Evolutionary conservation across 1,139 yeast genomes (phyloP).

Genomic region (Kurtzmaniella quercitrusa): DNA sequence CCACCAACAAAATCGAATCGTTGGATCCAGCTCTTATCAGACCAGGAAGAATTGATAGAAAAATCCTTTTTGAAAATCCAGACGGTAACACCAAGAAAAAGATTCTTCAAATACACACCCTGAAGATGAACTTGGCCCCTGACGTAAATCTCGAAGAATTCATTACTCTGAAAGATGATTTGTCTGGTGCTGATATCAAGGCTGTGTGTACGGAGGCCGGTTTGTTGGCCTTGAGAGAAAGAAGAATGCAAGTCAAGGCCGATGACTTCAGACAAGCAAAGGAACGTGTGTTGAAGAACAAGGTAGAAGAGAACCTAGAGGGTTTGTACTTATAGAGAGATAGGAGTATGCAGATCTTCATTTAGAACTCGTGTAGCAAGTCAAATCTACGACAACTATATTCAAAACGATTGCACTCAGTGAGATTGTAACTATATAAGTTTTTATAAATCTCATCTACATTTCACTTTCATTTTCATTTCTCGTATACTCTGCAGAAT

Average conservation of each 20-base stretch:
- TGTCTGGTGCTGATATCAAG: constrained; percentile 97
- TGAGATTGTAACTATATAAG: no score
- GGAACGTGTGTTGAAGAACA: constrained; percentile 95
- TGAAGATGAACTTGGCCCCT: constrained; percentile 84
- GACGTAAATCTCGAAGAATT: constrained; percentile 90
- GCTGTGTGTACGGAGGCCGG: constrained; percentile 99
- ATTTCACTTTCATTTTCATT: neutral
- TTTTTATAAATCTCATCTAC: no score
- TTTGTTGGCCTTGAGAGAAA: constrained; percentile 88
- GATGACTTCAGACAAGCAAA: constrained; percentile 93
- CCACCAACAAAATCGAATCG: constrained; percentile 93
- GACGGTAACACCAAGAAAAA: constrained; percentile 91
- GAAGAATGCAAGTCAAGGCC: constrained; percentile 97
- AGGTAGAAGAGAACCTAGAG: constrained; percentile 94
- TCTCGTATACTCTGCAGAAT: neutral
- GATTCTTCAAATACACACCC: constrained; percentile 89
- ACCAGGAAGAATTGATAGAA: constrained; percentile 98
- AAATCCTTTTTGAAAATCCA: constrained; percentile 94
- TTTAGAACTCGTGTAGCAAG: no score
- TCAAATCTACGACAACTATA: neutral
- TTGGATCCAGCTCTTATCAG: constrained; percentile 97
- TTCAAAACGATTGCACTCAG: neutral
- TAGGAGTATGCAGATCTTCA: neutral
- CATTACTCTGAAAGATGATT: constrained; percentile 88
- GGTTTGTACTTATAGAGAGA: constrained; percentile 74